Base-by-base conservation (phyloP, 2,329 filamentous ascomycete genomes). In the Trichoderma guizhouense region DNA sequence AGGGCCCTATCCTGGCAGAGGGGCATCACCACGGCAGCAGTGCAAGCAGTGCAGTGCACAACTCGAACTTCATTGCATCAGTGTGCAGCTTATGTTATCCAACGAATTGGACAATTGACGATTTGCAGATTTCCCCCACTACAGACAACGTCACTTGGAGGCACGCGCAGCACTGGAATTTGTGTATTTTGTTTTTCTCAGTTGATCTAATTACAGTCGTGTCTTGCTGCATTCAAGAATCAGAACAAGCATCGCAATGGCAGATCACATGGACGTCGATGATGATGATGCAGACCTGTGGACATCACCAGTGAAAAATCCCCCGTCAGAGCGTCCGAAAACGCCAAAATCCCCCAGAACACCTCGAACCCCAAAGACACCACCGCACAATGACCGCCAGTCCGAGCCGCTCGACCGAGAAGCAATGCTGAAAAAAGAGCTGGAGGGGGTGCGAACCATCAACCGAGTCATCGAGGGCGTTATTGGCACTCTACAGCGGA, bases 401-500 rank as follows among this genome's bases (percentile, higher is more conserved):
- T 77, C 81, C 43, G 82, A 83, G 64, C 90, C 90, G 76, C 71
- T 79, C 34, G 91, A 92, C 74, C 91, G 93, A 60, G 93, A 97
- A 74, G 89, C 89, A 2, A 88, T 89, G 15, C 84, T 99, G 76
- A 91, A 89, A 18, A 90, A 88, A 70, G 96, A 99, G 82, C 84
- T 98, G 32, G 91, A 94, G 74, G 92, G 91, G 62, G 91, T 99
- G 36, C 90, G 92, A 72, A 92, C 92, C 76, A 93, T 98, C 79
- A 99, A 99, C 82, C 88, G 91, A 76, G 91, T 94, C 53, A 93
- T 99, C 73, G 94, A 98, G 80, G 89, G 89, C 26, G 89, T 95
- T 32, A 87, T 94, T 30, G 86, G 87, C 36, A 93, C 91, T 57
- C 84, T 96, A 26, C 89, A 92, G 75, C 89, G 89, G 74, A 91